These are phyloP conservation scores for Camelina sativa DNA, from an alignment of 345 rosid species.

Conservation along the genomic window DNA sequence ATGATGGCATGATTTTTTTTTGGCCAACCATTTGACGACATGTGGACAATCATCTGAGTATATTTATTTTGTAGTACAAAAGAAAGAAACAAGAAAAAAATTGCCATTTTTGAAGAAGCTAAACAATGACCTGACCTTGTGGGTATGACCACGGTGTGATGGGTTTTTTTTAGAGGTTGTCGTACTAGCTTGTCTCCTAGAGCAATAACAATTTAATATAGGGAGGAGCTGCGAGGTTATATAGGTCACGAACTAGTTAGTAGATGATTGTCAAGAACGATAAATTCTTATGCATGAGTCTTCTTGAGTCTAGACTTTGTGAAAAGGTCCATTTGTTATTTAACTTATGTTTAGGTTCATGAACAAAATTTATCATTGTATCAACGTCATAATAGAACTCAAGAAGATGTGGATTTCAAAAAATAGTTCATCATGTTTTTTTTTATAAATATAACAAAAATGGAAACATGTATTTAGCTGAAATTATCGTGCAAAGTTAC, in stretches of 20 bases:
- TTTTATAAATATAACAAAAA: background rate
- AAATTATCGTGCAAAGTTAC: background rate
- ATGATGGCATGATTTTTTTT: background rate
- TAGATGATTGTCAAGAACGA: background rate
- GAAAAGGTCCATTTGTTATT: background rate
- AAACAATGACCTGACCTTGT: background rate
- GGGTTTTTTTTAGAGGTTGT: background rate
- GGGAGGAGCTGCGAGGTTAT: background rate
- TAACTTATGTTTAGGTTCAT: background rate
- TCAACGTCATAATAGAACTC: background rate
- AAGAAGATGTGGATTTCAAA: background rate
- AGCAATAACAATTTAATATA: background rate
- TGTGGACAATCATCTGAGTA: background rate
- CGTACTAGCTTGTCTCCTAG: background rate
- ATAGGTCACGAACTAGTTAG: background rate
- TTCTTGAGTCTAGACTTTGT: background rate
- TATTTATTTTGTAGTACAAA: background rate
- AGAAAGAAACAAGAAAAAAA: background rate
- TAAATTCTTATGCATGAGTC: too few relatives aligned
- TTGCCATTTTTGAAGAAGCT: background rate
- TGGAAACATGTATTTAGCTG: background rate
- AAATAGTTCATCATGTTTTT: background rate
- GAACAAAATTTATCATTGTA: background rate
- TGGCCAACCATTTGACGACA: background rate
- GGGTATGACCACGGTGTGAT: background rate